A percentile compares a stretch with the other conserved stretches of the same genome.
Conservation (phyloP, 352 stramenopile genomes). For the Phytopythium chamaehyphon region DNA sequence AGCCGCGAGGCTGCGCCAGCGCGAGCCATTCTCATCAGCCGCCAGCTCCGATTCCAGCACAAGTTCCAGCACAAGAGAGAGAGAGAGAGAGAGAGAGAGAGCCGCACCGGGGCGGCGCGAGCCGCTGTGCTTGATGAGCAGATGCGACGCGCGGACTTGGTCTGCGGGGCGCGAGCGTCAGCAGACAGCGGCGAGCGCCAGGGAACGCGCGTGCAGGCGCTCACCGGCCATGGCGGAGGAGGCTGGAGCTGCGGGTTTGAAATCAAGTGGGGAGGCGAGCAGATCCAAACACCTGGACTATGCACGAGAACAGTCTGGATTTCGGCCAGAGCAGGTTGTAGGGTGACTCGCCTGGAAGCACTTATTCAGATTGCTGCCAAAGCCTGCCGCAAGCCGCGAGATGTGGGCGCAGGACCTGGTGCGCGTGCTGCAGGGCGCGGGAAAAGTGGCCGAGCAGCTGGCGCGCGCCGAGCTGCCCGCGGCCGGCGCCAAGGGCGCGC, state of each 20-base stretch:
- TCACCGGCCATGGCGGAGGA: too few species aligned
- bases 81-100: conserved; percentile 39
- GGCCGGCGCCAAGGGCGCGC: conserved; percentile 16
- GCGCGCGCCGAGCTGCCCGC: conserved; percentile 32
- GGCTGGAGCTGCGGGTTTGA: too few species aligned
- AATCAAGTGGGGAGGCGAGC: too few species aligned
- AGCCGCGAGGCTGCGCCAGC: conserved; percentile 79
- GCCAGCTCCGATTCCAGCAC: too few species aligned
- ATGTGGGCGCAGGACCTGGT: conserved; percentile 76
- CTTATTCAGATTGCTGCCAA: too few species aligned
- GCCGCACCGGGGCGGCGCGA: conserved; percentile 77
- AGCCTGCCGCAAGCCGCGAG: too few species aligned
- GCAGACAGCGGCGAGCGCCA: not conserved
- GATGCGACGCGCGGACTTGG: conserved; percentile 84
- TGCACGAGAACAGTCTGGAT: too few species aligned
- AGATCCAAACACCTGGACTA: too few species aligned
- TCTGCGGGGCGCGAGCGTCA: conserved; percentile 15
- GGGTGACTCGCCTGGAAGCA: not conserved
- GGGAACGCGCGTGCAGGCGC: too few species aligned
- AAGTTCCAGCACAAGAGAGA: too few species aligned
- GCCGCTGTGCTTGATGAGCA: conserved; percentile 95
- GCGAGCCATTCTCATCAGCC: too few species aligned
- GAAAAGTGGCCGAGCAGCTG: conserved; percentile 60
- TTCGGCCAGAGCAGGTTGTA: conserved; percentile 2
- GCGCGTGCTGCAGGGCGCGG: conserved; percentile 61